These are phyloP conservation scores for Verticillium albo-atrum DNA, from an alignment of 2,329 filamentous ascomycete genomes.

Conservation along the genomic window DNA sequence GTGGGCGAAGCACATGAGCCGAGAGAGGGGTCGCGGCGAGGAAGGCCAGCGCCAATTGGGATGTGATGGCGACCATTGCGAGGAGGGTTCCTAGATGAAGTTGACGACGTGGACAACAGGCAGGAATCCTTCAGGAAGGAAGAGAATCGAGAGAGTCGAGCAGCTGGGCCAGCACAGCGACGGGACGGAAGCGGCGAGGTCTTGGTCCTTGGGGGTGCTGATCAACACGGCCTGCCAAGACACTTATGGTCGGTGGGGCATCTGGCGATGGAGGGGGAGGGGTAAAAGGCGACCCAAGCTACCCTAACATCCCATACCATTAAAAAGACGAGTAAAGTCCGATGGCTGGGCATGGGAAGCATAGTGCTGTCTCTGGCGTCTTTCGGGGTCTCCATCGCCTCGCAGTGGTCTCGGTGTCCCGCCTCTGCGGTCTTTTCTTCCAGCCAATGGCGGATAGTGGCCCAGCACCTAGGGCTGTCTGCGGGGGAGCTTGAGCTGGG, in stretches of 20 bases:
- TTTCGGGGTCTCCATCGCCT: neutral
- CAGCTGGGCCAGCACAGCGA: neutral
- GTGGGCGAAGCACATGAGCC: conserved; percentile 5
- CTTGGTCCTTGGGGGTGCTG: neutral
- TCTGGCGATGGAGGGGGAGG: neutral
- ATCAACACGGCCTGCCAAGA: neutral
- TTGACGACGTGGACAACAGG: neutral
- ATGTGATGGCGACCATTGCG: neutral
- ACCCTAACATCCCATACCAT: neutral
- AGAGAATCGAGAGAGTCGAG: neutral
- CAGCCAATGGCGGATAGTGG: neutral
- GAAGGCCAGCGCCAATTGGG: neutral
- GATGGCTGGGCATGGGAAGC: neutral
- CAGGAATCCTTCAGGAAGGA: neutral
- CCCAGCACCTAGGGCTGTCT: neutral
- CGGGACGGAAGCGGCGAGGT: neutral
- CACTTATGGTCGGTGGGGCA: neutral
- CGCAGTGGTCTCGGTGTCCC: neutral
- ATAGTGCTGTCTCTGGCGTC: neutral
- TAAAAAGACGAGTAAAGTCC: neutral
- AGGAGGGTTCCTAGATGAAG: neutral
- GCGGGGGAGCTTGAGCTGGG: neutral
- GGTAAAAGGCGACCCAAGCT: neutral
- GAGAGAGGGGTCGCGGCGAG: conserved; percentile 3
- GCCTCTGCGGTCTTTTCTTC: neutral